Conservation (phyloP, 768 basidiomycete genomes). For the Pseudohyphozyma bogoriensis region DNA sequence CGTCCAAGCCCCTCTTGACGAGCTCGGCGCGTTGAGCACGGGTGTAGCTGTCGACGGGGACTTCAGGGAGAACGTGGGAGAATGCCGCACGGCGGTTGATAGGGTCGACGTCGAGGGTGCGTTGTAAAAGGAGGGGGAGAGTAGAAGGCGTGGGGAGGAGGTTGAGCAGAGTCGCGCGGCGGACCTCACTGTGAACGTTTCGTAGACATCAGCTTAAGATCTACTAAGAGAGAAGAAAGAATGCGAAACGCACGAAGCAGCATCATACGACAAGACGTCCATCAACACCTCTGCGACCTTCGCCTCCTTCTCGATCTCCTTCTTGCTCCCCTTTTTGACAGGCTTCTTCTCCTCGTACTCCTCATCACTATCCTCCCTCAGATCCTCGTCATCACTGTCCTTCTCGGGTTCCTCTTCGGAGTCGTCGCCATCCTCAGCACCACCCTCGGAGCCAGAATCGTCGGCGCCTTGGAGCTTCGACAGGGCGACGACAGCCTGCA, state of each 20-base stretch:
- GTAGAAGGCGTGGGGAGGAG: constrained; percentile 52
- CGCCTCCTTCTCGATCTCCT: constrained; percentile 23
- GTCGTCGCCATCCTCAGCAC: constrained; percentile 15
- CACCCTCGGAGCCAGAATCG: constrained; percentile 35
- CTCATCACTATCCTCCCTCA: too few species aligned
- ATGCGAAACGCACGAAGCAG: constrained; percentile 54
- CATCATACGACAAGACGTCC: constrained; percentile 59
- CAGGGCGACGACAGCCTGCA: constrained; percentile 69
- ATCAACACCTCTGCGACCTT: constrained; percentile 54
- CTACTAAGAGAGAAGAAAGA: neutral
- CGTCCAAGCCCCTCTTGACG: constrained; percentile 71
- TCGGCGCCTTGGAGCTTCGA: constrained; percentile 66
- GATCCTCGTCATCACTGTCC: constrained; percentile 46
- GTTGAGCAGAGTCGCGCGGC: constrained; percentile 63
- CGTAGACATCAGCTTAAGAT: neutral
- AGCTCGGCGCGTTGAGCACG: constrained; percentile 66
- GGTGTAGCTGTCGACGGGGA: constrained; percentile 51
- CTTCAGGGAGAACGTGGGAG: constrained; percentile 52
- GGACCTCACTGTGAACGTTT: constrained; percentile 59
- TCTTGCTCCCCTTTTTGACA: constrained; percentile 37
- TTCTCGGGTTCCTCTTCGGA: constrained; percentile 38
- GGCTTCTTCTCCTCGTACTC: constrained; percentile 38
- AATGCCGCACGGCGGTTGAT: constrained; percentile 66
- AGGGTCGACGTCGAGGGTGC: constrained; percentile 69
- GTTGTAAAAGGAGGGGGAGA: constrained; percentile 56